Conservation (phyloP, 2,329 filamentous ascomycete species). For the Lasiodiplodia sp. region DNA sequence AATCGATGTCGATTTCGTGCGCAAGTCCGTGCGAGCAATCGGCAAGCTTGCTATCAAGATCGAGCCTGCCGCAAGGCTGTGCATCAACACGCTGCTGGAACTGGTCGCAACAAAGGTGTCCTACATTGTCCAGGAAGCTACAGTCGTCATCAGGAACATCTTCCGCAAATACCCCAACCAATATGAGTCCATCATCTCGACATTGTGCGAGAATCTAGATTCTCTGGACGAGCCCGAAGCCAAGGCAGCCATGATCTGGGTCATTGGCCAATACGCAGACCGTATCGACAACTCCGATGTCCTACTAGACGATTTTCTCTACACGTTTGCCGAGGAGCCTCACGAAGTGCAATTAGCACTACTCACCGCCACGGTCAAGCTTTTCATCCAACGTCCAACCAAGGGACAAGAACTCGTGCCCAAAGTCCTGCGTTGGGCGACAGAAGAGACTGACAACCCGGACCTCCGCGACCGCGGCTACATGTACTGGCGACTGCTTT, state of each 20-base stretch:
- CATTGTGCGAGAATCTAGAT: conserved; percentile 94
- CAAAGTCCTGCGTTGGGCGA: conserved; percentile 96
- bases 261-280: conserved; percentile 97
- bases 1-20: conserved; percentile 98
- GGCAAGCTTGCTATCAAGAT: conserved; percentile 99
- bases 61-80: conserved; percentile 86
- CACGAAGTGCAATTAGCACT: conserved; percentile 95
- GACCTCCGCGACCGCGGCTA: conserved; percentile 95
- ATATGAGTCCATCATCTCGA: conserved; percentile 97
- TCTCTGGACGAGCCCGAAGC: conserved; percentile 96
- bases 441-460: conserved; percentile 98
- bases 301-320: conserved; percentile 91
- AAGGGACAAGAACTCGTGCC: conserved; percentile 94
- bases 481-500: conserved; percentile 98
- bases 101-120: conserved; percentile 97
- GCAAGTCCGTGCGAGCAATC: conserved; percentile 95
- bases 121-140: conserved; percentile 98
- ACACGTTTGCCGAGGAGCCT: conserved; percentile 91
- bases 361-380: conserved; percentile 93
- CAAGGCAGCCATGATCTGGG: conserved; percentile 99
- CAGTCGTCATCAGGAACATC: conserved; percentile 97
- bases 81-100: conserved; percentile 91
- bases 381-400: conserved; percentile 96
- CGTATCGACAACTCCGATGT: conserved; percentile 97
- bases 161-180: conserved; percentile 99